Percentiles rank a stretch among this genome's conserved stretches.
Conservation (phyloP, 2,329 filamentous ascomycete species). For the Coniochaeta prunicola region DNA sequence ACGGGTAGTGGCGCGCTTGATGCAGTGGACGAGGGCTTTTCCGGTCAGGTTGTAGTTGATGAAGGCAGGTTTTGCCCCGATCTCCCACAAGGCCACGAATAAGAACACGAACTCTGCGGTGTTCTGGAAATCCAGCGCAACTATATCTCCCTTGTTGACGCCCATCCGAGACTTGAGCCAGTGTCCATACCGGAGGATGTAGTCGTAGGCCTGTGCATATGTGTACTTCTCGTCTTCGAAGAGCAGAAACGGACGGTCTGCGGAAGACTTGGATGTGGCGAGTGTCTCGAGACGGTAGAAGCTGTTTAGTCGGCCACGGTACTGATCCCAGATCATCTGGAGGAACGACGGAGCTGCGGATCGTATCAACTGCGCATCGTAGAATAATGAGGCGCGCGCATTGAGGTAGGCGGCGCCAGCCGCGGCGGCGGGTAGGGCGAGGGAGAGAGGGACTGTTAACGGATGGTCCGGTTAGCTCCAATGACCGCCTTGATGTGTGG, state of each 20-base stretch:
- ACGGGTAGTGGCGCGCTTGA: slow-evolving; percentile 58
- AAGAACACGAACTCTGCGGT: slow-evolving; percentile 71
- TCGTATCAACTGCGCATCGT: slow-evolving; percentile 57
- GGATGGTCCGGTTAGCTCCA: not conserved
- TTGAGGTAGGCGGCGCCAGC: slow-evolving; percentile 73
- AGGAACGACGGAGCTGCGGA: slow-evolving; percentile 40
- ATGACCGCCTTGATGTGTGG: too few species aligned
- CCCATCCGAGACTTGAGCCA: slow-evolving; percentile 62
- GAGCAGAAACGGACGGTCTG: slow-evolving; percentile 53
- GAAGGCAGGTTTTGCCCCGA: slow-evolving; percentile 77
- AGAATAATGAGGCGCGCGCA: slow-evolving; percentile 58
- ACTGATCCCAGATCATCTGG: slow-evolving; percentile 38
- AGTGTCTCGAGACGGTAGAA: slow-evolving; percentile 70
- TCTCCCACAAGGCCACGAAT: slow-evolving; percentile 71
- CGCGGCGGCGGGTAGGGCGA: slow-evolving; percentile 53
- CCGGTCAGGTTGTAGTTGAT: slow-evolving; percentile 81
- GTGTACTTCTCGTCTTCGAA: slow-evolving; percentile 65
- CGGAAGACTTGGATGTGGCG: slow-evolving; percentile 44
- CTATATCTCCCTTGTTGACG: slow-evolving; percentile 64
- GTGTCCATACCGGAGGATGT: slow-evolving; percentile 61
- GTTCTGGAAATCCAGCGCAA: slow-evolving; percentile 77
- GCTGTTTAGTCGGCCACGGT: slow-evolving; percentile 54
- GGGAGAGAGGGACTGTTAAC: slow-evolving; percentile 39
- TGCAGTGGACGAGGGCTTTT: slow-evolving; percentile 65
- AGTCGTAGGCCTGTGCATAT: slow-evolving; percentile 69